Conservation (phyloP, 139 green algal species). For the Chlorokybus atmophyticus region DNA sequence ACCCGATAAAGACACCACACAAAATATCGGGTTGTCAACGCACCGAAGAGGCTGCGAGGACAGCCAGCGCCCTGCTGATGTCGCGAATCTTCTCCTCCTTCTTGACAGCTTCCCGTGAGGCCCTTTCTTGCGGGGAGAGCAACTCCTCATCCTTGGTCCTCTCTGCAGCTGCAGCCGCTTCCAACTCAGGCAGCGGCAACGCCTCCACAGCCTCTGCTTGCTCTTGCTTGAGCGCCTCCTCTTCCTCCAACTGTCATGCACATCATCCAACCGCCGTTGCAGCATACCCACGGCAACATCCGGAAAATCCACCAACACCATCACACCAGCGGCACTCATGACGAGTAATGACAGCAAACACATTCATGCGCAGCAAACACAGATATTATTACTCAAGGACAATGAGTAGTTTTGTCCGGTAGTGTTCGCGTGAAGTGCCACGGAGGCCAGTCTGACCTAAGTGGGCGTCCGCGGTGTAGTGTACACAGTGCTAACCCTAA, state of each 20-base stretch:
- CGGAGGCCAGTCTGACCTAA: too few relatives aligned
- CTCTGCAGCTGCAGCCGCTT: background rate
- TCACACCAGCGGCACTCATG: too few relatives aligned
- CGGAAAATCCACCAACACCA: too few relatives aligned
- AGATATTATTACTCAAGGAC: background rate
- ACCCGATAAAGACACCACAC: background rate
- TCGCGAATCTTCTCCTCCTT: constrained; percentile 20
- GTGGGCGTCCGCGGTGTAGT: too few relatives aligned
- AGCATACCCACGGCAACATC: too few relatives aligned
- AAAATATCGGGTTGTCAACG: background rate
- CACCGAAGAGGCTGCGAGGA: constrained; percentile 17
- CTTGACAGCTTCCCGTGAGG: background rate
- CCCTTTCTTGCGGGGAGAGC: background rate
- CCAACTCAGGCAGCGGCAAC: constrained; percentile 21
- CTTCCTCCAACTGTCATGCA: background rate
- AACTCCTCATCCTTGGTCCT: background rate
- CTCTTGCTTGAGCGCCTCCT: constrained; percentile 5
- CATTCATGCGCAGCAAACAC: background rate
- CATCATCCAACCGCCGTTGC: background rate
- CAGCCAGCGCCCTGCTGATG: constrained; percentile 20
- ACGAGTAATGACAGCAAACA: too few relatives aligned
- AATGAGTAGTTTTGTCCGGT: background rate
- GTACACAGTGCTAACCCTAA: too few relatives aligned
- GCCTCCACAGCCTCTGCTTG: constrained; percentile 24
- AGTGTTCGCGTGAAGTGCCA: background rate